Evolutionary conservation across 208 protist species (phyloP), one percentile per base, ranked within the genome.

Genomic region (Wallacemonas sp.): DNA sequence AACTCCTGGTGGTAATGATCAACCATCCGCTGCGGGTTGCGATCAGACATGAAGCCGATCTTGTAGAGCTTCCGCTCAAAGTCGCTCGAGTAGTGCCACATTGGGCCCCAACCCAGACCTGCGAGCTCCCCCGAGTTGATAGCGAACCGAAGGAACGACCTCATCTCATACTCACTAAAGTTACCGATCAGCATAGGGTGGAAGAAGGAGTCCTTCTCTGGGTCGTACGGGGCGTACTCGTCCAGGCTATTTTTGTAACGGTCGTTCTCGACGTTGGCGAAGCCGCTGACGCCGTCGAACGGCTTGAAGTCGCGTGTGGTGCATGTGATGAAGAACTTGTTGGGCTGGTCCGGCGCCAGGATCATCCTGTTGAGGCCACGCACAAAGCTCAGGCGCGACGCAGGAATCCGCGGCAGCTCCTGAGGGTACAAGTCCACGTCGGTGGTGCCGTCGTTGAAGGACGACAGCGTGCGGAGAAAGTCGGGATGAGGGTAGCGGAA

Each of bases 61-160:
- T 97, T 97, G 79, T 96, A 95, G 61, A 96, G 74, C 70, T 95
- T 97, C 21, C 92, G 70, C 76, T 97, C 92, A 75, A 97, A 97
- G 36, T 88, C 80, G 56, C 87, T 94, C 17, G 87, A 94, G 56
- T 92, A 83, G 74, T 96, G 92, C 89, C 92, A 96, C 72, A 96
- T 83, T 0, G 92, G 92, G 1, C 92, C 92, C 89, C 92, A 96
- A 2, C 92, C 92, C n/a, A 96, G 70, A n/a, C 92, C 92, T 9
- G 88, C 84, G 19, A 96, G 65, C 63, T 96, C 92, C 27, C 92
- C 92, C 8, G 88, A 95, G 79, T 96, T 96, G 56, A 96, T 80
- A 60, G 83, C 68, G 68, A 96, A 96, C 33, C 92, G 87, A 8
- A 94, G 72, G 58, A 95, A 94, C 0, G 88, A 63, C 12, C 92